phyloP scores from a whole-genome alignment of 83 land plant species.

The Picea abies region DNA sequence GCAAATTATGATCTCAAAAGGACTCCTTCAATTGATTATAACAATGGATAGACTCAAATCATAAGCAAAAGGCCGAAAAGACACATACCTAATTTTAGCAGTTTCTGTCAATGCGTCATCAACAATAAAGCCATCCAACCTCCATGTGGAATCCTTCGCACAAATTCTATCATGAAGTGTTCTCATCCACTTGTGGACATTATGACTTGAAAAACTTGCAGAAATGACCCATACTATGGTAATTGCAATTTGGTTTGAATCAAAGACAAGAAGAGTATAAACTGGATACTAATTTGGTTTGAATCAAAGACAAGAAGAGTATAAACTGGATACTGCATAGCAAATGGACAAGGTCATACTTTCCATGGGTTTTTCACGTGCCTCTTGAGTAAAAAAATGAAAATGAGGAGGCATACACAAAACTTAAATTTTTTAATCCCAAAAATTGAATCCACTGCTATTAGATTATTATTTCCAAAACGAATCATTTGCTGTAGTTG shows the following conservation, averaged over 20 bases:
- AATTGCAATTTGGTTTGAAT: too few species aligned
- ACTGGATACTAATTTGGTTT: too few species aligned
- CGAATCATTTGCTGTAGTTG: slow-evolving; percentile 70
- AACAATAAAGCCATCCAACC: slow-evolving; percentile 20
- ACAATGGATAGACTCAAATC: too few species aligned
- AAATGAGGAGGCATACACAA: background rate
- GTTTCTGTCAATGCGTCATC: slow-evolving; percentile 28
- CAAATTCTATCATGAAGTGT: too few species aligned
- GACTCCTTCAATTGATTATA: too few species aligned
- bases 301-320: too few species aligned
- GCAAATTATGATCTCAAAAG: background rate
- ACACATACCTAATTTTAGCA: slow-evolving; percentile 19
- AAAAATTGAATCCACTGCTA: slow-evolving; percentile 67
- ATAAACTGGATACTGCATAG: slow-evolving; percentile 13
- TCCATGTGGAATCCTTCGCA: too few species aligned
- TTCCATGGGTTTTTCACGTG: background rate
- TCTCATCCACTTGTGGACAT: too few species aligned
- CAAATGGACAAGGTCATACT: background rate
- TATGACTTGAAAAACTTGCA: too few species aligned
- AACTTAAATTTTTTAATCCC: slow-evolving; percentile 75
- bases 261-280: too few species aligned
- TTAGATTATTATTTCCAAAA: slow-evolving; percentile 58
- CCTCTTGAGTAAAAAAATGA: background rate
- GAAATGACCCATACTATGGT: too few species aligned
- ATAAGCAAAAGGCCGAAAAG: background rate